Evolutionary conservation across 1,284 basidiomycete species (phyloP).

Genomic region (Irpex rosettiformis): DNA sequence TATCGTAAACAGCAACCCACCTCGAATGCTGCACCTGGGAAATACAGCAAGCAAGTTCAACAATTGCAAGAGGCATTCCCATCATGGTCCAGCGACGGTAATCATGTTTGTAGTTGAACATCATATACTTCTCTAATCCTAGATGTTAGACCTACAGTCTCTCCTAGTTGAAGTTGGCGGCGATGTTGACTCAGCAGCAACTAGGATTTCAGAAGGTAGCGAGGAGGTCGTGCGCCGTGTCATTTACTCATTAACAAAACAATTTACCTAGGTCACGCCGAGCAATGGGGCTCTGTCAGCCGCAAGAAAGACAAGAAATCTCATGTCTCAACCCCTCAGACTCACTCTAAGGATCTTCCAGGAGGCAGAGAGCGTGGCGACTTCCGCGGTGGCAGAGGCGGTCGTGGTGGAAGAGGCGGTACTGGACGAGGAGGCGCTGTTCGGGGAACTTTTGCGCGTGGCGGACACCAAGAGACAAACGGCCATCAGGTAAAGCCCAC

Average conservation of each 20-base stretch:
- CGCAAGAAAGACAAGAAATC: constrained; percentile 86
- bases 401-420: constrained; percentile 61
- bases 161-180: constrained; percentile 72
- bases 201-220: constrained; percentile 79
- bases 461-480: constrained; percentile 50
- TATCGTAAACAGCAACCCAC: constrained; percentile 28
- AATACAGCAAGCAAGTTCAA: constrained; percentile 48
- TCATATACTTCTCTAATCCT: constrained; percentile 22
- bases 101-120: constrained; percentile 18
- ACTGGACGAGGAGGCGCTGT: constrained; percentile 51
- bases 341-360: constrained; percentile 47
- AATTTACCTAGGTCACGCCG: constrained; percentile 56
- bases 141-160: constrained; percentile 65
- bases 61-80: constrained; percentile 80
- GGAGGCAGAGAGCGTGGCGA: constrained; percentile 47
- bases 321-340: constrained; percentile 24
- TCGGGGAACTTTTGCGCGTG: constrained; percentile 49
- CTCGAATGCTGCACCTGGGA: constrained; percentile 29
- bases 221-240: constrained; percentile 8
- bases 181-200: constrained; percentile 71
- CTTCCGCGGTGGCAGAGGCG: constrained; percentile 61
- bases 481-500: constrained; percentile 36
- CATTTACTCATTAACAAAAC: constrained; percentile 11
- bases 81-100: constrained; percentile 74
- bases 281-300: constrained; percentile 85